Base-by-base conservation (phyloP, 495 filamentous ascomycete genomes). In the Penicillium verhagenii region DNA sequence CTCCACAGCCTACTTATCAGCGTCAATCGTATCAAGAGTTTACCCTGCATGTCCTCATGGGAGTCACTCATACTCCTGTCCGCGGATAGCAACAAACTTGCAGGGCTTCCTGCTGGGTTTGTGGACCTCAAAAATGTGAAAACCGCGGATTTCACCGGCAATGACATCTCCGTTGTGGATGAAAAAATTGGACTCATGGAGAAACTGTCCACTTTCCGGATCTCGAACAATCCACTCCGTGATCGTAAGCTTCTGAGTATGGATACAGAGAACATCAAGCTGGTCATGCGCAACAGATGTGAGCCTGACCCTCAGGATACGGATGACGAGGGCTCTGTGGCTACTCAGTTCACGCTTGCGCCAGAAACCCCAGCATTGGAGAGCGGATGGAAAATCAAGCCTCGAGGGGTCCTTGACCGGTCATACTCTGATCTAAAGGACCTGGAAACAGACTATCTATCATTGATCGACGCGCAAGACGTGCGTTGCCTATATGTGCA, bases 241-340 rank as follows among this genome's bases (percentile, higher is more conserved):
- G 92, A 96, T 59, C 90, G 88, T 59, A 95, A 89, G 66, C 88
- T 94, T 50, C 75, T 92, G 26, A 86, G 75, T 19, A 88, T 96
- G 78, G 77, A 79, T 21, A 90, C 89, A 0, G 89, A 91, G 18
- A 88, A 92, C 48, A 68, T 98, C 60, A 96, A 96, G 72, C 79
- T 79, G 38, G 85, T 87, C 57, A 75, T 98, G 46, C 82, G 81
- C 29, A 79, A 79, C 35, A 82, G 90, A 19, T 75, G 94, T 39
- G 83, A 87, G 50, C 87, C 89, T 3, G 74, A 75, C 18, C 59
- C 59, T 11, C 67, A 66, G 33, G 72, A 79, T 39, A 75, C 72
- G 25, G 70, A 75, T 37, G 72, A 74, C 16, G 70, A 76, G 25
- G 73, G 73, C 8, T 76, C 75, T 8, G 73, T 75, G 16, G 70